A percentile compares a stretch with the other conserved stretches of the same genome.
Conservation (phyloP, 768 basidiomycete species). For the Cystobasidium ongulense region DNA sequence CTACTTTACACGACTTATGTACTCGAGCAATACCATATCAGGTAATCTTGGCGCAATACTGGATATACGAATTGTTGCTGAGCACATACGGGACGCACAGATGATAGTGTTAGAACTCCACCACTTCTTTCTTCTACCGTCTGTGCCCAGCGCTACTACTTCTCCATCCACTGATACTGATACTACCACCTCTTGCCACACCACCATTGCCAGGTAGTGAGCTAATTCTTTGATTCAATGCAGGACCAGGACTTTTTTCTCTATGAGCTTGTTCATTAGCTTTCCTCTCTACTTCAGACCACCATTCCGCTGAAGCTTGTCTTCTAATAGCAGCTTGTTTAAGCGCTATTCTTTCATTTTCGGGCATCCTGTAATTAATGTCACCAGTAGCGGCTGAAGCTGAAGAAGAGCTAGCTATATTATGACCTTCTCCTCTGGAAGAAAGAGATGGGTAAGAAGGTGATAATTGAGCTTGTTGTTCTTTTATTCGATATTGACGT, state of each 20-base stretch:
- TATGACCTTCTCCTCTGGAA: no score
- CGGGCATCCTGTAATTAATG: background rate
- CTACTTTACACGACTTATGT: no score
- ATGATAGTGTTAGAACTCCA: no score
- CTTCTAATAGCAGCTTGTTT: constrained; percentile 1
- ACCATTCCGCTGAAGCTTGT: constrained; percentile 7
- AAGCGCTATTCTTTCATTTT: constrained; percentile 1
- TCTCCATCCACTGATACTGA: background rate
- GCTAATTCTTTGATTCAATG: background rate
- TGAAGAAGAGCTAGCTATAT: no score
- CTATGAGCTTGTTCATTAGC: background rate
- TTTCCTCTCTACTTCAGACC: constrained; percentile 9
- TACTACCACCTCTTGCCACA: background rate
- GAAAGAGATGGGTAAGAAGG: background rate
- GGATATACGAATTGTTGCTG: no score
- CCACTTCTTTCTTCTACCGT: no score
- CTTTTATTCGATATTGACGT: background rate
- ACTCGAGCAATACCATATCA: no score
- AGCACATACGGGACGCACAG: no score
- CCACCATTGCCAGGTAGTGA: background rate
- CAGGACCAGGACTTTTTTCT: background rate
- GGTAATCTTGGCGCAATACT: no score
- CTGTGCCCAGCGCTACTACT: no score
- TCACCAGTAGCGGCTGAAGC: no score
- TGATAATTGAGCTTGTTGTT: background rate